Conservation (phyloP, 306 rosid species). For the Senna siamea region DNA sequence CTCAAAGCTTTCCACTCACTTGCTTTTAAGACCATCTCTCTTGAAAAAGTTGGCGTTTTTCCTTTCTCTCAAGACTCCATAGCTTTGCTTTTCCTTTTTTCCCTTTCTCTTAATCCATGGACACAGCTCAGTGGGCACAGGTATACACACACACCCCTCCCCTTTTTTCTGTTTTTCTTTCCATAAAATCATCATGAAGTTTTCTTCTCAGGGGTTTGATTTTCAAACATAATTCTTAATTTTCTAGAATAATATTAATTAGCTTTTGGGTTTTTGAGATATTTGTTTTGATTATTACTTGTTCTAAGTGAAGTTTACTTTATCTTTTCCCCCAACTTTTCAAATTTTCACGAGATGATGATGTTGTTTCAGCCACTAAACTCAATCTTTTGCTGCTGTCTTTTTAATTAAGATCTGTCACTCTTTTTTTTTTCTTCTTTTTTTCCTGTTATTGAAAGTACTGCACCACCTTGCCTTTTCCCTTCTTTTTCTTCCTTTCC, state of each 20-base stretch:
- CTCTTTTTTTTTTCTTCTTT: constrained; percentile 28
- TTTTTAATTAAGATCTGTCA: constrained; percentile 46
- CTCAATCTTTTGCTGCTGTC: constrained; percentile 51
- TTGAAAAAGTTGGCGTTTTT: constrained; percentile 54
- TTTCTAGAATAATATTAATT: constrained; percentile 19
- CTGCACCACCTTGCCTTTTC: constrained; percentile 53
- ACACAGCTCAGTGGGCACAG: constrained; percentile 98
- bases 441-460: constrained; percentile 49
- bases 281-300: constrained; percentile 45
- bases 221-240: constrained; percentile 44
- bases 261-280: constrained; percentile 27
- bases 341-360: constrained; percentile 33
- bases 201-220: constrained; percentile 35
- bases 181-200: constrained; percentile 54
- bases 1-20: constrained; percentile 46
- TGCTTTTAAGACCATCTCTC: constrained; percentile 69
- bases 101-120: constrained; percentile 70
- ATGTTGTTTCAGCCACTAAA: constrained; percentile 52
- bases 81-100: constrained; percentile 58
- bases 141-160: constrained; percentile 47
- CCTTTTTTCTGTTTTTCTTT: constrained; percentile 26
- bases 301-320: constrained; percentile 40
- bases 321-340: constrained; percentile 42
- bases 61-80: constrained; percentile 61
- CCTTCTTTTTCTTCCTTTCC: constrained; percentile 31